Conservation (phyloP, 1,284 basidiomycete species). For the Rhodotorula glutinis region DNA sequence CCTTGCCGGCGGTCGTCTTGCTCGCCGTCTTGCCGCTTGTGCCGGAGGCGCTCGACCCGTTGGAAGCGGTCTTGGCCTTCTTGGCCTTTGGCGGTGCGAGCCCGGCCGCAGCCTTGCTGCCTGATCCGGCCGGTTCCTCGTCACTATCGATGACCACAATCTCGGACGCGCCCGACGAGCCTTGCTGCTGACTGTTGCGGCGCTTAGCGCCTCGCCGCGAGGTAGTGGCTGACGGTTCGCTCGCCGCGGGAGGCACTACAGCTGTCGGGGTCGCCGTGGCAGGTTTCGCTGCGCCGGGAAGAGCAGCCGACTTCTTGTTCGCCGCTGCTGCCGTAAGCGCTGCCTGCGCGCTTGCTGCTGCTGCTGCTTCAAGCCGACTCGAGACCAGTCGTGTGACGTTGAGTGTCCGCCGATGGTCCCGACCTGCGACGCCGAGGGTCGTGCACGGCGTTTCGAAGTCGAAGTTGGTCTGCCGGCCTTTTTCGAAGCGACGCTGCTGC, state of each 20-base stretch:
- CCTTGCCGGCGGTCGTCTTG: slow-evolving; percentile 9
- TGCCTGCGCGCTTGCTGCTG: neutral
- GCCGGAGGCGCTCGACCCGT: neutral
- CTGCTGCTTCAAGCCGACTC: slow-evolving; percentile 7
- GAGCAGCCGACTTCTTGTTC: neutral
- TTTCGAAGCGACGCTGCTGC: slow-evolving; percentile 1
- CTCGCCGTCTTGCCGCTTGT: slow-evolving; percentile 2
- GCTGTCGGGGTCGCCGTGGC: neutral
- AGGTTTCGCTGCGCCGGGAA: neutral
- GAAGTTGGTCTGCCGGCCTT: slow-evolving; percentile 37
- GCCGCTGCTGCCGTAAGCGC: neutral
- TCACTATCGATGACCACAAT: slow-evolving; percentile 31
- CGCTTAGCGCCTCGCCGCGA: slow-evolving; percentile 14
- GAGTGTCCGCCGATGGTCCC: slow-evolving; percentile 30
- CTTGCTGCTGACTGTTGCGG: slow-evolving; percentile 1
- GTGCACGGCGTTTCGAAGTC: slow-evolving; percentile 40
- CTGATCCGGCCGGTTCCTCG: slow-evolving; percentile 3
- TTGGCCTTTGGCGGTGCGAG: slow-evolving; percentile 11
- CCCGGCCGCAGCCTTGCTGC: neutral
- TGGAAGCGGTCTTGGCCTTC: slow-evolving; percentile 7
- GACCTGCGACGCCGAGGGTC: slow-evolving; percentile 23
- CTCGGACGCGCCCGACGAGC: slow-evolving; percentile 7
- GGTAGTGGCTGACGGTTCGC: neutral
- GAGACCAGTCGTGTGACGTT: neutral
- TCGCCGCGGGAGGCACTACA: neutral